Evolutionary conservation across 2,329 filamentous ascomycete genomes (phyloP).

Genomic region (Coniochaeta pulveracea): DNA sequence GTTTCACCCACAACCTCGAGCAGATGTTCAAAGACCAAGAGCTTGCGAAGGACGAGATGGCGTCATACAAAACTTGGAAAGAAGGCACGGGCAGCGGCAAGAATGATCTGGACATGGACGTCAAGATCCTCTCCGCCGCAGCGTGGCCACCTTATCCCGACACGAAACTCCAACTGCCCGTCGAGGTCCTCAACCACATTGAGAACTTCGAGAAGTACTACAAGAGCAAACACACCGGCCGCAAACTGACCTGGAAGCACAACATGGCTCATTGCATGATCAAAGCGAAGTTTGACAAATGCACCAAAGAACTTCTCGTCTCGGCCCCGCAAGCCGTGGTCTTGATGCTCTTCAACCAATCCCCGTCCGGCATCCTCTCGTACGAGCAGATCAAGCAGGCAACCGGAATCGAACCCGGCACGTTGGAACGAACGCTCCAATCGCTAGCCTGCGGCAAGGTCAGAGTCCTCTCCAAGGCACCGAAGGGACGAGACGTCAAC

Average conservation of each 20-base stretch:
- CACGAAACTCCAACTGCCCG: conserved; percentile 53
- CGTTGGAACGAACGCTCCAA: conserved; percentile 84
- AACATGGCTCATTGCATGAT: conserved; percentile 84
- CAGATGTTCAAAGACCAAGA: conserved; percentile 99
- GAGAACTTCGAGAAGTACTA: conserved; percentile 79
- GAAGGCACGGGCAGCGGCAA: conserved; percentile 33
- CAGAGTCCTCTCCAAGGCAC: conserved; percentile 73
- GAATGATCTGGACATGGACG: conserved; percentile 58
- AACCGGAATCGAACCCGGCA: conserved; percentile 63
- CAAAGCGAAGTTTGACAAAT: conserved; percentile 67
- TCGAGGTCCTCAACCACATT: conserved; percentile 64
- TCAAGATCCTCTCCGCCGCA: conserved; percentile 81
- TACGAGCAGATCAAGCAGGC: conserved; percentile 67
- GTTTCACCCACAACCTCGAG: conserved; percentile 94
- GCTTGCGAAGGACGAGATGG: conserved; percentile 83
- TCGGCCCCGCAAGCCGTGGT: conserved; percentile 89
- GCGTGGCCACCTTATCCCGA: conserved; percentile 92
- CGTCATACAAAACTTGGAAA: conserved; percentile 65
- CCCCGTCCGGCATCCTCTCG: conserved; percentile 50
- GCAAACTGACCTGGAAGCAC: conserved; percentile 85
- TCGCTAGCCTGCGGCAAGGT: conserved; percentile 87
- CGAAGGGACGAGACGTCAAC: conserved; percentile 72
- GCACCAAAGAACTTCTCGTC: conserved; percentile 78
- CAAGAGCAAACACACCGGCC: conserved; percentile 77
- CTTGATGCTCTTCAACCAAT: conserved; percentile 76